Base-by-base conservation (phyloP, 2,329 filamentous ascomycete species). In the Colletotrichum tropicale region DNA sequence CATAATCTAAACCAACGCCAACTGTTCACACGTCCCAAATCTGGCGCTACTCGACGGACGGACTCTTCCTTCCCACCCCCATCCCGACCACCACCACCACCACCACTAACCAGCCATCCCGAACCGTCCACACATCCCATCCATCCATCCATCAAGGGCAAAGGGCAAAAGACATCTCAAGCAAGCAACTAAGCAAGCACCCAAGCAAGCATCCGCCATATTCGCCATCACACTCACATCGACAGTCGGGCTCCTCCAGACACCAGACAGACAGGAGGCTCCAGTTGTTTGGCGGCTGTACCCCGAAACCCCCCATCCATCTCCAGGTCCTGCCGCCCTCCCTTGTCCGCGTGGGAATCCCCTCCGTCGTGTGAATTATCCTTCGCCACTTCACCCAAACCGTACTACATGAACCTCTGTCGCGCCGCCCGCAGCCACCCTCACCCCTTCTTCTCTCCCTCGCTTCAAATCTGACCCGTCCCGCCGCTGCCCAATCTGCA, bases 371-470 rank as follows among this genome's bases (percentile, higher is more conserved):
- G 36, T 43, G 30, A 32, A 61, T 66, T 66, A 43, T 71, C 38
- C 55, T 75, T 75, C 64, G 73, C 73, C 73, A 73, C 73, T 75
- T 75, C 26, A 28, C 56, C 70, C 62, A 72, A 68, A 72, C 48
- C 64, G 64, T 67, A 68, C 64, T 73, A 73, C 73, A 75, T 75
- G 64, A 68, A 75, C 56, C 73, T 75, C 70, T 24, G 34, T 72
- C 21, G 56, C 70, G 73, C 73, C 70, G 73, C 73, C 56, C 43
- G 73, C 70, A 75, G 70, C 73, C 70, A 73, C 73, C 43, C 13
- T 48, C 30, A 48, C 21, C 70, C 28, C 43, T 65, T 75, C 70
- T 75, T 18, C 34, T 52, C 64, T 60, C 43, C 73, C 58, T 68
- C 70, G 64, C 58, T 32, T 15, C 48, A 34, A 34, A 32, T 66